A percentile compares a stretch with the other conserved stretches of the same genome.
Conservation (phyloP, 768 basidiomycete species). For the Lepiota venenata region DNA sequence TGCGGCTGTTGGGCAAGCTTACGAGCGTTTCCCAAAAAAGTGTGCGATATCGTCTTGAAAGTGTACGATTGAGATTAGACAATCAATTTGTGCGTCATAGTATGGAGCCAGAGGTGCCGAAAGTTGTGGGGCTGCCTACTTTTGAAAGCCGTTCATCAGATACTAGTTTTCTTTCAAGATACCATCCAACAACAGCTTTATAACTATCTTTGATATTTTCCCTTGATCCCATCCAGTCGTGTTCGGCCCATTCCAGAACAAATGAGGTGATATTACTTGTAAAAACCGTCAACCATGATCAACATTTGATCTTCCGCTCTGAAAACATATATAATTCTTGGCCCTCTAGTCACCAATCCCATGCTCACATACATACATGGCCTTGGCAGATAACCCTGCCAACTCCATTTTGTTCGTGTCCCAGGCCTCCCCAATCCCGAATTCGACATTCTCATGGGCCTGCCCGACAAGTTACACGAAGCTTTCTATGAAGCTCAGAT, state of each 20-base stretch:
- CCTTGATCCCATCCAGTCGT: slow-evolving; percentile 15
- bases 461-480: too few species aligned
- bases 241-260: slow-evolving; percentile 9
- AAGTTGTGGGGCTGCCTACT: slow-evolving; percentile 13
- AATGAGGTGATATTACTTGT: slow-evolving; percentile 11
- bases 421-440: too few species aligned
- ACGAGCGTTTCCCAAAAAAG: slow-evolving; percentile 17
- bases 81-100: slow-evolving; percentile 18
- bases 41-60: slow-evolving; percentile 29
- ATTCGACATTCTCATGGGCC: too few species aligned
- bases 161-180: slow-evolving; percentile 14
- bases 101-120: not conserved
- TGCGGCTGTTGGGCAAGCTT: slow-evolving; percentile 17
- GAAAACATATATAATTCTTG: slow-evolving; percentile 3
- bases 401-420: too few species aligned
- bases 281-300: not conserved
- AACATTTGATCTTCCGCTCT: not conserved
- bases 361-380: too few species aligned
- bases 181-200: slow-evolving; percentile 16
- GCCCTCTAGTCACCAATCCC: too few species aligned
- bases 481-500: too few species aligned
- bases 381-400: too few species aligned
- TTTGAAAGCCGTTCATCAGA: slow-evolving; percentile 14
- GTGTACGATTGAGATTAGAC: slow-evolving; percentile 26
- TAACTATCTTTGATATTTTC: slow-evolving; percentile 16